Base-by-base conservation (phyloP, 148 eudicot species). In the Euryodendron excelsum region DNA sequence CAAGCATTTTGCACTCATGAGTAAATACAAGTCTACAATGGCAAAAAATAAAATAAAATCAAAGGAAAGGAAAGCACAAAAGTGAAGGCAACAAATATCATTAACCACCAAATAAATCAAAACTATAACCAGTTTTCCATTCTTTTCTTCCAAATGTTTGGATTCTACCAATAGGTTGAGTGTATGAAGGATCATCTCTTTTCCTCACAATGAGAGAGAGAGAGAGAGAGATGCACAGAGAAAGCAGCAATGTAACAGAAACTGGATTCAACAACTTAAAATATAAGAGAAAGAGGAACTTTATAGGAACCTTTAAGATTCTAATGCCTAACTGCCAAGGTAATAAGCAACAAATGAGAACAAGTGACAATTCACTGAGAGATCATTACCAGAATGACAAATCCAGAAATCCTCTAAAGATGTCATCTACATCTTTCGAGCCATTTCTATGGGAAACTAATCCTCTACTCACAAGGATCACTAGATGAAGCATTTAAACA, bases 261-360 rank as follows among this genome's bases (percentile, higher is more conserved):
- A 67, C 71, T 45, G 25, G 56, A 69, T 45, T 69, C n/a, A 15
- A 68, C 30, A 41, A 69, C 53, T 69, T 21, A 44, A 68, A 10
- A 67, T 67, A n/a, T n/a, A n/a, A n/a, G 23, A 21, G 25, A 55
- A 55, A 55, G 60, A 55, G 17, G 3, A 61, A 28, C 65, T 25
- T 25, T 10, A 73, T 11, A 33, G 55, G 60, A 72, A 52, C 59
- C 63, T 73, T 13, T 3, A 72, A 15, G 30, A 72, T 53, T n/a
- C 13, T 11, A 73, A 73, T 33, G 28, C 27, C n/a, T 30, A 21
- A 52, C 41, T 44, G 55, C 63, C 1, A 58, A 23, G 6, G 5
- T 12, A 58, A 34, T 20, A 21, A 23, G 30, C 8, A 56, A 39
- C 27, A 12, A 36, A 30, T 13, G 8, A 74, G 48, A 20, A 73